Base-by-base conservation (phyloP, 225 moss, liverwort and hornwort genomes). In the Bryoerythrophyllum caledonicum region DNA sequence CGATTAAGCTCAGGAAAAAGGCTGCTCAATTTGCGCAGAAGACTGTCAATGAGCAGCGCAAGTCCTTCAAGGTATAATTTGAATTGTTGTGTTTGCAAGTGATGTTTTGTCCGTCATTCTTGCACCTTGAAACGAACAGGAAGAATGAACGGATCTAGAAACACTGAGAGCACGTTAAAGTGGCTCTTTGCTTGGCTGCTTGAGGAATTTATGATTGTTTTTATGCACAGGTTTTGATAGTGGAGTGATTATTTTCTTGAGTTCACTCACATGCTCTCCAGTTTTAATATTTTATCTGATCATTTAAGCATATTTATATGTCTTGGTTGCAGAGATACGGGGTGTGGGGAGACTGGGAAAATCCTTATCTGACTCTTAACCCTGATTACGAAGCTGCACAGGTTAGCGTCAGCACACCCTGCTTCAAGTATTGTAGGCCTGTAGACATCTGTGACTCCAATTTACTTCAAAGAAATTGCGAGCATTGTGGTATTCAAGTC, bases 301-400 rank as follows among this genome's bases (percentile, higher is more conserved):
- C 57, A 43, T 63, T 10, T 74, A 28, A 66, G 13, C 24, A 65
- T 61, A 44, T 44, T 67, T 24, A 44, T 38, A 19, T 35, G 25
- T 81, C 27, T 32, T 71, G 80, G 25, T 76, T 73, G 71, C 91
- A 93, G 94, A 84, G 97, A 73, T 93, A 78, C 82, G 97, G 97
- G 78, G 93, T 97, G 19, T 97, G 97, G 97, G 97, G 88, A 76
- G 97, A 97, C 66, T 97, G 97, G 97, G 94, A 94, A 52, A 86
- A 87, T 70, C 94, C 97, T 65, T 97, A 97, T 56, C 82, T 97
- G 83, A 97, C 97, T 21, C 86, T 97, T 10, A 85, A 86, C 78
- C 93, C 97, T 71, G 97, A 94, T 67, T 97, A 97, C 65, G 97
- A 97, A 91, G 97, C 94, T 60, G 92, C 94, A 52, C 97, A 96